Base-by-base conservation (phyloP, 2,329 filamentous ascomycete genomes). In the Arachnomyces sp. region DNA sequence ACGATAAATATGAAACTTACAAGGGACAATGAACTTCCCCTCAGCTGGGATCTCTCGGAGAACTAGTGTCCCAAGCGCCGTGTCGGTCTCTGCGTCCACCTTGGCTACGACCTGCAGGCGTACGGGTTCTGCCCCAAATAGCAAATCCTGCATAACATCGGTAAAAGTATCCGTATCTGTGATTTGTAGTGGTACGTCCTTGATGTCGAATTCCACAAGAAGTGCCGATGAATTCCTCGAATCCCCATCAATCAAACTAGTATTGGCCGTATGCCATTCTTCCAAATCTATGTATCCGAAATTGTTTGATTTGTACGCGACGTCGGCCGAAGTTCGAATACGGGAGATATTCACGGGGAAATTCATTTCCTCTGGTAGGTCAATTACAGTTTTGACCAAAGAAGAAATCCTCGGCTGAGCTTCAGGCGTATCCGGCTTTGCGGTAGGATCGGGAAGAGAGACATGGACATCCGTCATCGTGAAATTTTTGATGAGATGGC, bases 21-120 rank as follows among this genome's bases (percentile, higher is more conserved):
- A 84, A 77, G 94, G 93, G 70, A 96, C 78, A 65, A 84, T 84
- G 57, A 98, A 81, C 56, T 81, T 77, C 52, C 92, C 89, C 69
- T 88, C 74, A 32, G 61, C 87, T 35, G 90, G 90, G 54, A 98
- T 82, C 50, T 82, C 79, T 61, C 85, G 86, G 54, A 96, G 70
- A 39, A 82, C 74, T 55, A 96, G 76, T 51, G 81, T 71, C 36
- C 92, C 92, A 47, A 98, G 71, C 17, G 83, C 81, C 20, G 89
- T 95, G 43, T 79, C 72, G 38, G 95, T 77, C 54, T 84, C 78
- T 48, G 89, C 84, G 61, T 94, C 86, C 42, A 96, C 87, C 32
- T 76, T 71, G 15, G 90, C 88, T 51, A 82, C 74, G 48, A 96
- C 78, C 38, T 79, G 76, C 40, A 98, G 70, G 34, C 76, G 60